Evolutionary conservation across 2,329 filamentous ascomycete species (phyloP).

Genomic region (Hymenoscyphus infarciens): DNA sequence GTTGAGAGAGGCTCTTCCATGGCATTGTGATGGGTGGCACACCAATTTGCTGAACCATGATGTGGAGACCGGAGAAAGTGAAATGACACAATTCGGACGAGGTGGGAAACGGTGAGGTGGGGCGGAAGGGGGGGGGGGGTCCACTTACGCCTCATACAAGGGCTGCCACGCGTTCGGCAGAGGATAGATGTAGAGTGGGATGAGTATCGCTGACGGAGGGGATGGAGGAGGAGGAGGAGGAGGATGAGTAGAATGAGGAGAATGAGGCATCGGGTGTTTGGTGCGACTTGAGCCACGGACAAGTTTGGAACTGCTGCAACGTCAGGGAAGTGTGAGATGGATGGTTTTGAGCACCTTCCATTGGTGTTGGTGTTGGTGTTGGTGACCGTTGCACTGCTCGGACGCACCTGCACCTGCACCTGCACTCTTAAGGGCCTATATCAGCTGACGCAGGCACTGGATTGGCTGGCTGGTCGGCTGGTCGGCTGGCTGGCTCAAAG

Average conservation of each 20-base stretch:
- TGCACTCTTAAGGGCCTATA: not conserved
- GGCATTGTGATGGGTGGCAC: not conserved
- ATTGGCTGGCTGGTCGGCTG: not conserved
- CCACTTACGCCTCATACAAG: slow-evolving; percentile 21
- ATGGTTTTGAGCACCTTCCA: not conserved
- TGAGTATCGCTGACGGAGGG: slow-evolving; percentile 17
- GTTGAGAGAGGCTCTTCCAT: not conserved
- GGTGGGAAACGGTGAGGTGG: not conserved
- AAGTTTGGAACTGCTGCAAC: not conserved
- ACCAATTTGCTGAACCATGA: not conserved
- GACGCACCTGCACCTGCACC: not conserved
- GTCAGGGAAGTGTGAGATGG: not conserved
- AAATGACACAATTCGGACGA: not conserved
- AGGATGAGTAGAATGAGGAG: too few relatives aligned
- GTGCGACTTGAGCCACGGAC: not conserved
- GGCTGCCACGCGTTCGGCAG: slow-evolving; percentile 24
- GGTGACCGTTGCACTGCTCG: not conserved
- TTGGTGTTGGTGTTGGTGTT: too few relatives aligned
- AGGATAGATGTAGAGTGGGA: slow-evolving; percentile 31
- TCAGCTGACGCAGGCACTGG: not conserved
- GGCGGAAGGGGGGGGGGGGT: too few relatives aligned
- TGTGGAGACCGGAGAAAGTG: not conserved
- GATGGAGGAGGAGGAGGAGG: too few relatives aligned
- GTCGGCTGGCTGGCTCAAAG: not conserved
- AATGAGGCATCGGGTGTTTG: slow-evolving; percentile 1